Evolutionary conservation across 495 filamentous ascomycete species (phyloP).

Genomic region (Penicillium salamii): DNA sequence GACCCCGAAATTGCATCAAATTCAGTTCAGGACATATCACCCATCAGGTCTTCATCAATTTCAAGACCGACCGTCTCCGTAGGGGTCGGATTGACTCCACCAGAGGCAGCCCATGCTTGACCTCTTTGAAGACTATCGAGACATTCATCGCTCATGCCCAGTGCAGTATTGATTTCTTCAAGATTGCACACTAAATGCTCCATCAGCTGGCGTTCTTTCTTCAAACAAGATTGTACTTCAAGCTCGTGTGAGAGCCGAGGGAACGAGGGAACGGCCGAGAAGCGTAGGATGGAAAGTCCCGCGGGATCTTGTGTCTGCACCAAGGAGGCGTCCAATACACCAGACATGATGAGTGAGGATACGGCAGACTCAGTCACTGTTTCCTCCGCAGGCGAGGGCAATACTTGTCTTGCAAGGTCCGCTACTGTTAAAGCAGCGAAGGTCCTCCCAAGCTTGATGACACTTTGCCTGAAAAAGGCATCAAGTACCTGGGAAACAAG

Average conservation of each 20-base stretch:
- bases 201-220: constrained; percentile 33
- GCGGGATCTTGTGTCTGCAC: constrained; percentile 42
- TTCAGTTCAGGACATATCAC: constrained; percentile 22
- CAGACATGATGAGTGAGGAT: constrained; percentile 48
- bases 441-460: constrained; percentile 42
- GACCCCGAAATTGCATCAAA: too few species aligned
- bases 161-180: constrained; percentile 47
- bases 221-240: constrained; percentile 39
- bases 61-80: constrained; percentile 36
- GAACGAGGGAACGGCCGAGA: constrained; percentile 17
- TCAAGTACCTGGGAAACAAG: constrained; percentile 51
- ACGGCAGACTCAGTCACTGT: constrained; percentile 49
- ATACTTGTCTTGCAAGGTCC: constrained; percentile 36
- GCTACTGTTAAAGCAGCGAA: constrained; percentile 47
- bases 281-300: constrained; percentile 40
- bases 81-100: constrained; percentile 1
- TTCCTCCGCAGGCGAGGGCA: constrained; percentile 42
- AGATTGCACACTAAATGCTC: constrained; percentile 40
- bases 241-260: constrained; percentile 37
- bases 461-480: constrained; percentile 43
- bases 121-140: constrained; percentile 29
- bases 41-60: constrained; percentile 71
- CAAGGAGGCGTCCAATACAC: constrained; percentile 54
- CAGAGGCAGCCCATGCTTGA: constrained; percentile 11
- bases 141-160: constrained; percentile 61